Conservation (phyloP, 1,284 basidiomycete species). For the Rhodotorula sp. region DNA sequence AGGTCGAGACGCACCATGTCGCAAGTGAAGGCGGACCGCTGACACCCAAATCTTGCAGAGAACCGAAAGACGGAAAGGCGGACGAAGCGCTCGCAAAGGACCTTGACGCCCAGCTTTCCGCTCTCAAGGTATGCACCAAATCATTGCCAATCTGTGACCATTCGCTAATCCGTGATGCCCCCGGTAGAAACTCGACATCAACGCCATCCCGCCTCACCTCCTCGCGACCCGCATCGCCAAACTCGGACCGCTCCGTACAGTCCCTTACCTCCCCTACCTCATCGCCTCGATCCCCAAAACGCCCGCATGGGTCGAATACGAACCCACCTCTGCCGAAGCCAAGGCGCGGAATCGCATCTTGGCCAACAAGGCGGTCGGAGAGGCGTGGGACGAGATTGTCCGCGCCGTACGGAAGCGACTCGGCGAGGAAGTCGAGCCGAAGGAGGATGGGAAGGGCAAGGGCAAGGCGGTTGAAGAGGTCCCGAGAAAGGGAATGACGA, state of each 20-base stretch:
- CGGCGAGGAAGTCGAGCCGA: slow-evolving; percentile 38
- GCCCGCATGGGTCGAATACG: slow-evolving; percentile 40
- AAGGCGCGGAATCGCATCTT: slow-evolving; percentile 46
- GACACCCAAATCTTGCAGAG: slow-evolving; percentile 40
- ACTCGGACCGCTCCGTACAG: slow-evolving; percentile 57
- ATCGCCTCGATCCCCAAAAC: slow-evolving; percentile 54
- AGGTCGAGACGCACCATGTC: slow-evolving; percentile 30
- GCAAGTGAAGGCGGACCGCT: not conserved
- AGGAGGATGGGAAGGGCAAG: slow-evolving; percentile 21
- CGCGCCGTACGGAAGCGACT: slow-evolving; percentile 32
- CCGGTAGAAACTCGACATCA: slow-evolving; percentile 60
- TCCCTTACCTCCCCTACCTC: slow-evolving; percentile 21
- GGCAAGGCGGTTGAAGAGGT: slow-evolving; percentile 30
- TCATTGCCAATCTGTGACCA: not conserved
- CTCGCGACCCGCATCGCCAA: slow-evolving; percentile 72
- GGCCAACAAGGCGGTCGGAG: slow-evolving; percentile 41
- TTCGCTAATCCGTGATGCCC: not conserved
- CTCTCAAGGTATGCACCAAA: slow-evolving; percentile 59
- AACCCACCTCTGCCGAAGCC: slow-evolving; percentile 12
- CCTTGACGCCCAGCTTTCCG: slow-evolving; percentile 66
- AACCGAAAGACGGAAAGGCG: slow-evolving; percentile 50
- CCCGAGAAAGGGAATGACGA: slow-evolving; percentile 28
- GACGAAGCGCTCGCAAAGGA: slow-evolving; percentile 53
- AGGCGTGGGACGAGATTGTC: slow-evolving; percentile 36
- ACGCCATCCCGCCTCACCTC: slow-evolving; percentile 62